Evolutionary conservation across 495 filamentous ascomycete genomes (phyloP).

Genomic region (Tetracladium setigerum): DNA sequence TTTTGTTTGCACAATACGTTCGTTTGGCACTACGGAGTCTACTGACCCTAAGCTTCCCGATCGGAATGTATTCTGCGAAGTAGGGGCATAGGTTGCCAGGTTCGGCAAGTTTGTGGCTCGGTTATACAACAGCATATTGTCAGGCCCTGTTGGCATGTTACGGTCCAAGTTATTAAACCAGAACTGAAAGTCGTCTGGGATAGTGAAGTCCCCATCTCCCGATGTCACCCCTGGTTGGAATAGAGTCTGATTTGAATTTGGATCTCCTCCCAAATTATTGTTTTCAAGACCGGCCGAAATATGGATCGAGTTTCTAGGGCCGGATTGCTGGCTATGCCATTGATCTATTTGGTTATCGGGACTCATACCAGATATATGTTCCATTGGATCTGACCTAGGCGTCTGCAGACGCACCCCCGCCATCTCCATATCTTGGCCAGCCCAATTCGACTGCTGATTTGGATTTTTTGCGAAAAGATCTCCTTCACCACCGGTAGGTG

Average conservation of each 20-base stretch:
- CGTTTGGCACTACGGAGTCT: slow-evolving; percentile 32
- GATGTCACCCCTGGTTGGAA: slow-evolving; percentile 27
- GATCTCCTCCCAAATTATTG: slow-evolving; percentile 34
- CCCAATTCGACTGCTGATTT: too few species aligned
- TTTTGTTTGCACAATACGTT: slow-evolving; percentile 41
- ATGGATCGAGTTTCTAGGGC: slow-evolving; percentile 22
- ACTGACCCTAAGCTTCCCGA: slow-evolving; percentile 28
- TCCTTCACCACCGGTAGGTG: too few species aligned
- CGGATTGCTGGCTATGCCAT: too few species aligned
- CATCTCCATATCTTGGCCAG: too few species aligned
- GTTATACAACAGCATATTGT: background rate
- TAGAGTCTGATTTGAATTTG: slow-evolving; percentile 23
- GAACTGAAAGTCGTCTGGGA: slow-evolving; percentile 11
- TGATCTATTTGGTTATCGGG: too few species aligned
- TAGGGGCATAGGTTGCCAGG: slow-evolving; percentile 13
- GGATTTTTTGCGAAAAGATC: too few species aligned
- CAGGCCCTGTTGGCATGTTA: slow-evolving; percentile 2
- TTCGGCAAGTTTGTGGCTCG: background rate
- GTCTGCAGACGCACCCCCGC: too few species aligned
- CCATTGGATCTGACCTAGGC: too few species aligned
- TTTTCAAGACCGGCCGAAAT: slow-evolving; percentile 27
- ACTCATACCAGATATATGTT: too few species aligned
- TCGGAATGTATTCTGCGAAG: slow-evolving; percentile 22
- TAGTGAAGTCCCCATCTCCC: slow-evolving; percentile 2
- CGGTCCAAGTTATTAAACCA: slow-evolving; percentile 17